A percentile compares a stretch with the other conserved stretches of the same genome.
Conservation (phyloP, 1,284 basidiomycete genomes). For the Ceratobasidium sp. region DNA sequence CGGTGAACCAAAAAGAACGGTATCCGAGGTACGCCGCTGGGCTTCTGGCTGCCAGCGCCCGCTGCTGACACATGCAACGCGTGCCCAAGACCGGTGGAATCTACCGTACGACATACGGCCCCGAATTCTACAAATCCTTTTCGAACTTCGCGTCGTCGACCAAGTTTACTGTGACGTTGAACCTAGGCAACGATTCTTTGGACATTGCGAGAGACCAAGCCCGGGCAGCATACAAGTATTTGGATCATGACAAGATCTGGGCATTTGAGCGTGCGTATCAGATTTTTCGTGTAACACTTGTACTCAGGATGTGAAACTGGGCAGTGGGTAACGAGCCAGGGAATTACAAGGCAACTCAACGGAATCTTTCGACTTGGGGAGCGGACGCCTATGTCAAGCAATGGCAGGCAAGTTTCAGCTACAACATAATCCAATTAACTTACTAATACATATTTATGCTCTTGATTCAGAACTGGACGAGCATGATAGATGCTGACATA, state of each 20-base stretch:
- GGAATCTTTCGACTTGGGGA: slow-evolving; percentile 45
- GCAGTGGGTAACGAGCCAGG: slow-evolving; percentile 48
- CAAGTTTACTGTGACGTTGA: slow-evolving; percentile 45
- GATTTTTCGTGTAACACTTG: background rate
- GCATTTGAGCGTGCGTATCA: slow-evolving; percentile 44
- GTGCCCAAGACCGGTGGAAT: slow-evolving; percentile 44
- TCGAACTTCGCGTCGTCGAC: slow-evolving; percentile 44
- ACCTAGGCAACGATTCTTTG: slow-evolving; percentile 47
- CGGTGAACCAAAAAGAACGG: slow-evolving; percentile 6
- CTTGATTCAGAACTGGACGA: slow-evolving; percentile 41
- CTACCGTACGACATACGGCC: slow-evolving; percentile 47
- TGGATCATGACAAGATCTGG: slow-evolving; percentile 27
- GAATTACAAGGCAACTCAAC: slow-evolving; percentile 44
- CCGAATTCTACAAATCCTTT: slow-evolving; percentile 45
- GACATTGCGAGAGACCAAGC: slow-evolving; percentile 45
- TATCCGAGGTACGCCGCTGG: background rate
- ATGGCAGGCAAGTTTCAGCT: slow-evolving; percentile 32
- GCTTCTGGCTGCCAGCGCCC: background rate
- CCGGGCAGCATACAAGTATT: slow-evolving; percentile 31
- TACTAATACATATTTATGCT: background rate
- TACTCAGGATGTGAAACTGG: background rate
- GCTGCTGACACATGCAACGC: background rate
- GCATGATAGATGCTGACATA: slow-evolving; percentile 39
- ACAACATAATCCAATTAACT: background rate
- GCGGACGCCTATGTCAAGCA: slow-evolving; percentile 40